These are phyloP conservation scores for Martensiomyces pterosporus DNA, from an alignment of 192 early-diverging fungal genomes.

Conservation along the genomic window DNA sequence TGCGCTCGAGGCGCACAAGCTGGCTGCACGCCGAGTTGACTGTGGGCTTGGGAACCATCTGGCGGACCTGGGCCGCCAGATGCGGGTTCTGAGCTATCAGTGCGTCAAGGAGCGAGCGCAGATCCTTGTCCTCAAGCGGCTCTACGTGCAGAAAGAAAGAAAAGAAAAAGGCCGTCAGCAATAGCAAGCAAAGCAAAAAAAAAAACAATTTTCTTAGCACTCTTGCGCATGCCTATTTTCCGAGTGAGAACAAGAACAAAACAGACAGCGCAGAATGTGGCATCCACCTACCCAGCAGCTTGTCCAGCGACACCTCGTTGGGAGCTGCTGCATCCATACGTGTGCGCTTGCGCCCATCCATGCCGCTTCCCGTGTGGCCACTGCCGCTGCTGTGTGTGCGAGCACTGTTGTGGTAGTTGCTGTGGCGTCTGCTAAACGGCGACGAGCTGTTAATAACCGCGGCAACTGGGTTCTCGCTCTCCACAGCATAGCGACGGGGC, in stretches of 20 bases:
- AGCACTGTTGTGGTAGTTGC: neutral
- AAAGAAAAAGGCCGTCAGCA: neutral
- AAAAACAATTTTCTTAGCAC: too few species aligned
- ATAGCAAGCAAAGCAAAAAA: neutral
- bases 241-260: too few species aligned
- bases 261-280: too few species aligned
- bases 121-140: constrained; percentile 66
- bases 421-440: constrained; percentile 7
- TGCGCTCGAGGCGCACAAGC: constrained; percentile 65
- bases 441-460: constrained; percentile 11
- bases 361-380: neutral
- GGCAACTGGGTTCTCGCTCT: constrained; percentile 14
- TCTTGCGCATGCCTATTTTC: neutral
- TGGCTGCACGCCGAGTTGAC: constrained; percentile 65
- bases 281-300: constrained; percentile 33
- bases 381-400: neutral
- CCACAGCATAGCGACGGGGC: constrained; percentile 6
- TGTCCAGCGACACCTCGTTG: constrained; percentile 41
- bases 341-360: constrained; percentile 33
- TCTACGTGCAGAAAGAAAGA: too few species aligned
- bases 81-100: constrained; percentile 71
- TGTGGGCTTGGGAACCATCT: constrained; percentile 81
- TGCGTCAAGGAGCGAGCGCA: constrained; percentile 68
- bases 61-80: constrained; percentile 63
- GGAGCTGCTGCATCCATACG: constrained; percentile 21